These are phyloP conservation scores for Penicillium cataractarum DNA, from an alignment of 495 filamentous ascomycete genomes.

Conservation along the genomic window DNA sequence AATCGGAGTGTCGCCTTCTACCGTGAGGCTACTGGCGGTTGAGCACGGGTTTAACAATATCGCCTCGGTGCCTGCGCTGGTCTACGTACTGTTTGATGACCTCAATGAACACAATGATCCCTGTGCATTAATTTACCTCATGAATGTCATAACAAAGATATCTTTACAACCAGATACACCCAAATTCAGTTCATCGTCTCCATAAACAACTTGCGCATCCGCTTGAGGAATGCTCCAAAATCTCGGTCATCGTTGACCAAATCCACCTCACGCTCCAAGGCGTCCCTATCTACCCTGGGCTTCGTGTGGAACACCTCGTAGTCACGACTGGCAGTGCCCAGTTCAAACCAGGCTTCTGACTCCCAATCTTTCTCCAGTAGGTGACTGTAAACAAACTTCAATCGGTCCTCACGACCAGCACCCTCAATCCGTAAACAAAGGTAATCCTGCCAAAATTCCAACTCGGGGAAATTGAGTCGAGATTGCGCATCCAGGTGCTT, in stretches of 20 bases:
- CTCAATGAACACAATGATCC: slow-evolving; percentile 16
- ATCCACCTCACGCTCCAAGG: slow-evolving; percentile 73
- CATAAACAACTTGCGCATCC: slow-evolving; percentile 87
- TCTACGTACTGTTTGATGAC: slow-evolving; percentile 20
- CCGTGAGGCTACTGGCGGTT: slow-evolving; percentile 80
- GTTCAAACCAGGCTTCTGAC: slow-evolving; percentile 89
- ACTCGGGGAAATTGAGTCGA: slow-evolving; percentile 84
- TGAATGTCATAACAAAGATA: slow-evolving; percentile 25
- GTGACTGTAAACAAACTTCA: slow-evolving; percentile 93
- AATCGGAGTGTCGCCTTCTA: slow-evolving; percentile 84
- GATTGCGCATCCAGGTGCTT: slow-evolving; percentile 76
- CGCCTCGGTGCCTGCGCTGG: background rate
- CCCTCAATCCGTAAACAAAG: slow-evolving; percentile 90
- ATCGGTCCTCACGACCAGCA: slow-evolving; percentile 75
- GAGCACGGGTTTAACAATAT: background rate
- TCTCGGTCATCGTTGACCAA: slow-evolving; percentile 79
- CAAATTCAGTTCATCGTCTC: slow-evolving; percentile 53
- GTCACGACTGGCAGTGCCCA: slow-evolving; percentile 77
- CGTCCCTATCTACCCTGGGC: slow-evolving; percentile 77
- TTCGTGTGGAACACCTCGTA: slow-evolving; percentile 78
- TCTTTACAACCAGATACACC: slow-evolving; percentile 8
- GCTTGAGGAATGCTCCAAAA: slow-evolving; percentile 79
- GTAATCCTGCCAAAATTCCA: slow-evolving; percentile 94
- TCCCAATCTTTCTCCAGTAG: slow-evolving; percentile 82
- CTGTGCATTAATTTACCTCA: slow-evolving; percentile 22